Evolutionary conservation across 2,329 filamentous ascomycete species (phyloP), one percentile per base, ranked within the genome.

Genomic region (Cercospora janseana): DNA sequence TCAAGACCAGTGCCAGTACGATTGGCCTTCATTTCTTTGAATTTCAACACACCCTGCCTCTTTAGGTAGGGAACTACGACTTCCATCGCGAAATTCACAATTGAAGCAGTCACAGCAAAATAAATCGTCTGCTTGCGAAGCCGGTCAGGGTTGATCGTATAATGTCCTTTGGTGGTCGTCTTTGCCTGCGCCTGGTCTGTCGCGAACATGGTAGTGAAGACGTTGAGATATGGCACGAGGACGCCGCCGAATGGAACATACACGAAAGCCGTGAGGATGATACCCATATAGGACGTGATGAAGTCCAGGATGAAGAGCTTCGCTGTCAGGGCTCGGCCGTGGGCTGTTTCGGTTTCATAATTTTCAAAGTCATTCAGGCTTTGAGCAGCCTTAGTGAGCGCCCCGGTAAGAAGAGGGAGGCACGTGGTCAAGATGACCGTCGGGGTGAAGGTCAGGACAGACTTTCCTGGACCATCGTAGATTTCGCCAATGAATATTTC

Each of bases 281-380:
- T 85, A 1, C 89, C 87, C 45, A 95, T 82, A 67, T 96, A 97
- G 0, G 91, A 95, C 4, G 90, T 95, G 70, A 97, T 92, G 71
- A 96, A 95, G 74, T 96, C 95, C 64, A 97, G 81, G 10, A 97
- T 83, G 64, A 98, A 97, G 26, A 95, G 86, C 75, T 98, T 98
- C 51, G 88, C 84, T 0, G 93, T 88, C 65, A 95, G 80, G 1
- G 91, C 87, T 15, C 87, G 82, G 53, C 95, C 83, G 63, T 95
- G 87, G 10, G 84, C 85, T 58, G 91, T 88, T 51, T 87, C 80
- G 0, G 89, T 97, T 61, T 91, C 87, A 67, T 97, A 95, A 65
- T 98, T 98, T 65, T 98, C 93, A 59, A 83, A 83, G 10, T 89
- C 77, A 0, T 87, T 96, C 31, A 98, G 74, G 24, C 75, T 79